Base-by-base conservation (phyloP, 352 stramenopile genomes). In the Pythium periplocum region DNA sequence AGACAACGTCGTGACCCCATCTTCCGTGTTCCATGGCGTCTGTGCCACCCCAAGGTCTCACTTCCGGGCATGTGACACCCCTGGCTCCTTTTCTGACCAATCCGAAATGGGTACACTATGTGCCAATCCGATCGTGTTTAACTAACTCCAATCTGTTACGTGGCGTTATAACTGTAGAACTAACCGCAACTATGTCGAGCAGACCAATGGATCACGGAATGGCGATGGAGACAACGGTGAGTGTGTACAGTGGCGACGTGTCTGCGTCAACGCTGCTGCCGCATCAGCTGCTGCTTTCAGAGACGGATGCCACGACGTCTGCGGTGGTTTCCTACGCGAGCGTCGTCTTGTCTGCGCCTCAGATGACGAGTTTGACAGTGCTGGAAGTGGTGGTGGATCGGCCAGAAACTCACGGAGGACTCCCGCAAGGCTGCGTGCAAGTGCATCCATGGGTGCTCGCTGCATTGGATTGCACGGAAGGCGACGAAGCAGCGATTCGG, bases 391-490 rank as follows among this genome's bases (percentile, higher is more conserved):
- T 83, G 34, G 45, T 73, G 31, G 71, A 73, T 42, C 62, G 55
- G 31, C 49, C 35, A 32, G 39, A 32, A n/a, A 37, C 45, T 11
- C 41, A 45, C 17, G 61, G 45, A 9, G 69, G 53, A 33, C 59
- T 80, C 4, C 9, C n/a, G 34, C 7, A 34, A 33, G 57, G 60
- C 12, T 45, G 55, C 10, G 66, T 85, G 49, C 73, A 86, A 45
- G 35, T 88, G 30, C 68, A 68, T 51, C 48, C 78, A 37, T 91
- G 78, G 80, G 63, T 73, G 4, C 45, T 87, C 33, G 56, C 85
- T 4, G 46, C 47, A 8, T 55, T 78, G 1, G 36, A 30, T 1
- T 36, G 68, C 2, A 30, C n/a, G 4, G 57, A 73, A 6, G 65
- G 55, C 4, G 58, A 57, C 12, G 38, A 8, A 12, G 12, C 12